These are phyloP conservation scores for Paecilomyces formosus DNA, from an alignment of 2,329 filamentous ascomycete genomes.

Conservation along the genomic window DNA sequence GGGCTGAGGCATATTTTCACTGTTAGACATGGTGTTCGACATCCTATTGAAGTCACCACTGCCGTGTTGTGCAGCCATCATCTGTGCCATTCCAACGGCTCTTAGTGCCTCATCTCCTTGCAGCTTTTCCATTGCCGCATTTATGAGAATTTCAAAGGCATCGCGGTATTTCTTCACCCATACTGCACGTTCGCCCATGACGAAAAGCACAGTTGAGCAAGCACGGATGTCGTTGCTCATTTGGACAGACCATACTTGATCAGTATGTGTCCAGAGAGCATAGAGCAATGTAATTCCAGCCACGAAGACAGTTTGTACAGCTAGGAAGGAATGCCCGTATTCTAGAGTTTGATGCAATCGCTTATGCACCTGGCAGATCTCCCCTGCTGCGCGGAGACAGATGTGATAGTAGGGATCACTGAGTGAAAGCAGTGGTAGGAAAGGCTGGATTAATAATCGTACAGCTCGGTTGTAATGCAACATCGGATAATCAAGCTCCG, in stretches of 20 bases:
- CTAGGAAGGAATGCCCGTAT: slow-evolving; percentile 32
- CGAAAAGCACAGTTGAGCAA: slow-evolving; percentile 42
- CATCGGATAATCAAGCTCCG: slow-evolving; percentile 41
- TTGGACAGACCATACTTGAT: slow-evolving; percentile 41
- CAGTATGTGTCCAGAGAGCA: slow-evolving; percentile 35
- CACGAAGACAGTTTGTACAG: slow-evolving; percentile 33
- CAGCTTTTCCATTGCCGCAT: slow-evolving; percentile 41
- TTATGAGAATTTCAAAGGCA: slow-evolving; percentile 41
- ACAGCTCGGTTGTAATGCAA: slow-evolving; percentile 46
- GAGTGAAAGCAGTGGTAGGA: slow-evolving; percentile 39
- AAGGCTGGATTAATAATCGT: slow-evolving; percentile 45
- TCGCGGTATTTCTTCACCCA: slow-evolving; percentile 44
- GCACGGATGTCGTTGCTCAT: slow-evolving; percentile 44
- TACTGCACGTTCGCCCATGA: slow-evolving; percentile 43
- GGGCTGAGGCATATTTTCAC: slow-evolving; percentile 9
- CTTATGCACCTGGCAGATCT: slow-evolving; percentile 32
- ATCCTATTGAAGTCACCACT: slow-evolving; percentile 5
- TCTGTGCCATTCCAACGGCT: slow-evolving; percentile 30
- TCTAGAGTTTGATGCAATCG: slow-evolving; percentile 29
- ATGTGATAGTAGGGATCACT: slow-evolving; percentile 42
- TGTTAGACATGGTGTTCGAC: slow-evolving; percentile 9
- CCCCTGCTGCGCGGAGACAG: slow-evolving; percentile 27
- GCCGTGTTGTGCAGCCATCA: slow-evolving; percentile 31
- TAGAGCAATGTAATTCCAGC: slow-evolving; percentile 30
- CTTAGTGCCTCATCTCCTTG: slow-evolving; percentile 29